These are phyloP conservation scores for Avena insularis DNA, from an alignment of 176 grass and related monocot genomes.

Conservation along the genomic window DNA sequence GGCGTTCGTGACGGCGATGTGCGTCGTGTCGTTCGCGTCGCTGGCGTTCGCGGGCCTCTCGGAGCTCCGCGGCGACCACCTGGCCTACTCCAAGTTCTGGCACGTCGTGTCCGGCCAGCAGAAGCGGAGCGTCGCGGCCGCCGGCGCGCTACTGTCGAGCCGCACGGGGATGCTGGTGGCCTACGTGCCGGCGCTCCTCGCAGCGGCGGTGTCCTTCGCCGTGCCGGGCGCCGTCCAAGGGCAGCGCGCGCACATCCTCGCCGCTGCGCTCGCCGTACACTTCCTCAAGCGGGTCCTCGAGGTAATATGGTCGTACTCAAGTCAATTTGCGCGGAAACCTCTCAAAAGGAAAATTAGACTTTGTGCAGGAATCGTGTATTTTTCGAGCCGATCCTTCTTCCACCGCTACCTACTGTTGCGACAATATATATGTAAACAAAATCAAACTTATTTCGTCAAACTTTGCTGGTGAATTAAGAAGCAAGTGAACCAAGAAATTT, in stretches of 20 bases:
- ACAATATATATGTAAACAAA: not conserved
- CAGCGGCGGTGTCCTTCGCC: slow-evolving; percentile 47
- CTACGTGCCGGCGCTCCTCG: slow-evolving; percentile 60
- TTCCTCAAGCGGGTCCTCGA: slow-evolving; percentile 80
- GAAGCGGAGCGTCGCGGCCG: not conserved
- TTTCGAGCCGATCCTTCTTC: too few species aligned
- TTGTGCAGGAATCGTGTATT: too few species aligned
- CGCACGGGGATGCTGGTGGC: slow-evolving; percentile 63
- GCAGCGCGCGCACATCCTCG: slow-evolving; percentile 41
- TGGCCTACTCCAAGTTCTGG: slow-evolving; percentile 87
- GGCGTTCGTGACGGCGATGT: slow-evolving; percentile 48
- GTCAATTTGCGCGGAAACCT: too few species aligned
- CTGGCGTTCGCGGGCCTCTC: slow-evolving; percentile 43
- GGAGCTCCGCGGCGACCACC: slow-evolving; percentile 56
- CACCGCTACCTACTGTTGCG: too few species aligned
- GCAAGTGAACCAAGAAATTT: not conserved
- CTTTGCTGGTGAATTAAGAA: not conserved
- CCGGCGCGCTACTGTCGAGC: slow-evolving; percentile 33
- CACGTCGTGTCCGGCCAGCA: slow-evolving; percentile 31
- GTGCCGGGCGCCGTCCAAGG: slow-evolving; percentile 47
- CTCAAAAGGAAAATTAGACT: too few species aligned
- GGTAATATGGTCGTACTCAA: slow-evolving; percentile 38
- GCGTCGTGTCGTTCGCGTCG: slow-evolving; percentile 36
- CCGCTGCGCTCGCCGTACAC: slow-evolving; percentile 54
- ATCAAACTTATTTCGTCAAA: not conserved